Conservation (phyloP, 2,329 filamentous ascomycete genomes). For the Epichloe brachyelytri region DNA sequence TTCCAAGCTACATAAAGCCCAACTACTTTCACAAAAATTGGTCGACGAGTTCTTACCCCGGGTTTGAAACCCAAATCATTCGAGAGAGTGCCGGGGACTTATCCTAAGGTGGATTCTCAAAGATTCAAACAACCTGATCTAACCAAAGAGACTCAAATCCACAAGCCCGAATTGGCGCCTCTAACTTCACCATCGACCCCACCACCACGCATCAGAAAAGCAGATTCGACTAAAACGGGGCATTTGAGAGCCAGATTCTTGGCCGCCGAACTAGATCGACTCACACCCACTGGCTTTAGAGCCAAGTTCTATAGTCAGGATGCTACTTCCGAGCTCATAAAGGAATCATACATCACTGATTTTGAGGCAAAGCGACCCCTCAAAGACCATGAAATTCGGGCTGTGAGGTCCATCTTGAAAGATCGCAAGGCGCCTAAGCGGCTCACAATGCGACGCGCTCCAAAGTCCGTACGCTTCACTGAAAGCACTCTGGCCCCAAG, state of each 20-base stretch:
- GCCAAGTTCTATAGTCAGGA: conserved; percentile 11
- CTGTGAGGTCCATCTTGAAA: conserved; percentile 17
- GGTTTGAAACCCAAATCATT: conserved; percentile 9
- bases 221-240: conserved; percentile 6
- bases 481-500: conserved; percentile 15
- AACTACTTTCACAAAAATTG: conserved; percentile 13
- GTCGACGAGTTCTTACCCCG: conserved; percentile 11
- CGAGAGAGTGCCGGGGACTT: conserved; percentile 15
- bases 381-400: conserved; percentile 9
- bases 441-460: conserved; percentile 12
- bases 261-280: conserved; percentile 6
- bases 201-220: conserved; percentile 3
- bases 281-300: conserved; percentile 10
- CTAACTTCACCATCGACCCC: neutral
- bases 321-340: conserved; percentile 10
- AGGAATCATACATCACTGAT: conserved; percentile 10
- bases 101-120: conserved; percentile 11
- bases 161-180: neutral
- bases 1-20: conserved; percentile 18
- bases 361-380: conserved; percentile 12
- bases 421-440: conserved; percentile 17
- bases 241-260: conserved; percentile 4
- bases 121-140: neutral
- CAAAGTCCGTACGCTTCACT: conserved; percentile 18
- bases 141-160: neutral